phyloP scores from a whole-genome alignment of 2,329 filamentous ascomycete genomes.

The Calonectria pseudoreteaudii region DNA sequence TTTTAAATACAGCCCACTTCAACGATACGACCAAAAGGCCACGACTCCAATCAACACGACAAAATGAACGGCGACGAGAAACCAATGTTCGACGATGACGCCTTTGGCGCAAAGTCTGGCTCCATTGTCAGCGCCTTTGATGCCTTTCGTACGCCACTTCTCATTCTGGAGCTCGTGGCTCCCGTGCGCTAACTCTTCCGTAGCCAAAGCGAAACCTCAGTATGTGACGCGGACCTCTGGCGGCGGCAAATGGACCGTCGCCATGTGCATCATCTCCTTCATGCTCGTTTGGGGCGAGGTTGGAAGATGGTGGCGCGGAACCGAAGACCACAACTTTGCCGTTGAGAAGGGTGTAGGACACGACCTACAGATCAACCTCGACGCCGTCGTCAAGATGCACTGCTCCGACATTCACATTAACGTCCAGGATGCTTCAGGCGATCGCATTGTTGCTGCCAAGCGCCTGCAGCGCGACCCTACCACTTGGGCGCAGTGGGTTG shows the following conservation, averaged over 20 bases:
- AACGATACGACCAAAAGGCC: constrained; percentile 27
- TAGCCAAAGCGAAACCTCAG: constrained; percentile 95
- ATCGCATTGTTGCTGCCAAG: constrained; percentile 86
- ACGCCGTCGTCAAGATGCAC: constrained; percentile 90
- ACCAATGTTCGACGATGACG: constrained; percentile 76
- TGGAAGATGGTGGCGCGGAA: constrained; percentile 83
- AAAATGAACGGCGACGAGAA: constrained; percentile 84
- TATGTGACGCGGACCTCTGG: constrained; percentile 87
- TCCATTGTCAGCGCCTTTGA: constrained; percentile 87
- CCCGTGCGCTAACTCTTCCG: constrained; percentile 26
- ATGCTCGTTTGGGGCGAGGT: constrained; percentile 84
- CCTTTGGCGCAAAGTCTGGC: constrained; percentile 79
- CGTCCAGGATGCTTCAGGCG: constrained; percentile 94
- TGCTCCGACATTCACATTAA: constrained; percentile 94
- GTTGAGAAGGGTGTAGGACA: constrained; percentile 93
- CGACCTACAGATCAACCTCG: constrained; percentile 92
- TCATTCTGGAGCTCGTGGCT: background rate
- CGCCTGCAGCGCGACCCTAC: constrained; percentile 82
- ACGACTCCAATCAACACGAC: constrained; percentile 14
- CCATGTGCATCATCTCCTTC: constrained; percentile 79
- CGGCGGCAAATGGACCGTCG: constrained; percentile 94
- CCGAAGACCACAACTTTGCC: constrained; percentile 88
- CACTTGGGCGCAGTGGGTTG: constrained; percentile 84
- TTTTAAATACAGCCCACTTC: constrained; percentile 14
- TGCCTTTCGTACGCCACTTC: constrained; percentile 83